Base-by-base conservation (phyloP, 805 yeast species). In the Jamesozyma piceae region DNA sequence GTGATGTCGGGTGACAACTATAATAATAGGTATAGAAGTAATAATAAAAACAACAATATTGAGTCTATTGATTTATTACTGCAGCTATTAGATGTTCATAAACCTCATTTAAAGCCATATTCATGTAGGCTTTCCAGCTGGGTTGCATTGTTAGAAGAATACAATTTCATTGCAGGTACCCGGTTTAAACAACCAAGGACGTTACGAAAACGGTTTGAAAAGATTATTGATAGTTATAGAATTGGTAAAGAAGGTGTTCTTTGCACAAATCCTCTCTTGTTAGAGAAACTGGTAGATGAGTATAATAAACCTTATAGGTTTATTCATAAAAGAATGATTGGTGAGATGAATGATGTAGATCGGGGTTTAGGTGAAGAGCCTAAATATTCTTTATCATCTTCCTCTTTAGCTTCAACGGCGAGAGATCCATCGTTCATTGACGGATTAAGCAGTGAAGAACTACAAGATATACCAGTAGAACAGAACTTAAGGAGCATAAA, bases 151-250 rank as follows among this genome's bases (percentile, higher is more conserved):
- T 37, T 60, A 27, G 42, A 49, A 15, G 52, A 51, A 24, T 62
- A 56, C 40, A 62, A 60, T 45, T 15, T 33, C 2, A 37, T 35
- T 13, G 50, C 58, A 2, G 57, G 52, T 11, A 46, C 48, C 10
- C 44, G 44, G 8, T 58, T 57, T 30, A 54, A 53, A 29, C 65
- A 61, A 39, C 50, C 50, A 22, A 52, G 65, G 22, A 60, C 65
- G 3, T 29, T 62, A 24, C 55, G 51, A 47, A 53, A 46, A 8
- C 49, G 60, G 31, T 60, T 58, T 34, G 57, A 55, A 15, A 57
- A 53, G 42, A 34, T 62, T 33, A 46, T 47, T 27, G 53, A 48
- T 4, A 20, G 41, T 6, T 51, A 43, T 38, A 33, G 41, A 9
- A 42, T 30, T 3, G 49, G 45, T 36, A 44, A 40, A 17, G 35